Base-by-base conservation (phyloP, 768 basidiomycete genomes). In the Gloeophyllum trabeum region DNA sequence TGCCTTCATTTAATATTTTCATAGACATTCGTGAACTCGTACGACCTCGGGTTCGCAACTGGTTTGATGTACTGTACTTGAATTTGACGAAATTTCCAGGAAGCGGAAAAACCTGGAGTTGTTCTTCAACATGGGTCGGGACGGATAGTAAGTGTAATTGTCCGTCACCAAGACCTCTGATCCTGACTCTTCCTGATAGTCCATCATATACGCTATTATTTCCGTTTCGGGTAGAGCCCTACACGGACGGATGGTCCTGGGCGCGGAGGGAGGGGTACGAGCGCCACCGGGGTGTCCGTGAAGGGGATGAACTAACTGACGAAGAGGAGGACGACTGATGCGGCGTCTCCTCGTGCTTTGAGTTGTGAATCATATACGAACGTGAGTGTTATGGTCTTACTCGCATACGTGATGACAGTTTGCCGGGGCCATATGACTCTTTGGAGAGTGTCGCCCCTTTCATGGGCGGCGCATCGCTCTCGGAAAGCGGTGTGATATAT, bases 371-470 rank as follows among this genome's bases (percentile, higher is more conserved):
- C 10, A n/a, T 39, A 18, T 34, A 24, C 20, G 22, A 30, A 16
- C 16, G 28, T 10, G 36, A 12, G 20, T 19, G 20, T 10, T 10
- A 21, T 47, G 12, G 36, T 34, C n/a, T n/a, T 16, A 35, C 23
- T 48, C 30, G 44, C 18, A 43, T 24, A 14, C 16, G 25, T 38
- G 81, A 84, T 80, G 82, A 79, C 46, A 76, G 48, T 50, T 51
- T 67, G 78, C 83, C 84, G 84, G 83, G 84, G 84, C 84, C 84
- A 87, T 79, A 83, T 76, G 84, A 86, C 77, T 52, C 79, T 81
- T 67, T 58, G 62, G 54, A 59, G 56, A 51, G 47, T n/a, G 35
- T 50, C 51, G 46, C 35, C 49, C 36, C 47, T 30, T 21, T 41
- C 2, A 30, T 50, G 42, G 35, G 45, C 42, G 41, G 26, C 30